These are phyloP conservation scores for Cantharellus cinnabarinus DNA, from an alignment of 768 basidiomycete genomes.

Conservation along the genomic window DNA sequence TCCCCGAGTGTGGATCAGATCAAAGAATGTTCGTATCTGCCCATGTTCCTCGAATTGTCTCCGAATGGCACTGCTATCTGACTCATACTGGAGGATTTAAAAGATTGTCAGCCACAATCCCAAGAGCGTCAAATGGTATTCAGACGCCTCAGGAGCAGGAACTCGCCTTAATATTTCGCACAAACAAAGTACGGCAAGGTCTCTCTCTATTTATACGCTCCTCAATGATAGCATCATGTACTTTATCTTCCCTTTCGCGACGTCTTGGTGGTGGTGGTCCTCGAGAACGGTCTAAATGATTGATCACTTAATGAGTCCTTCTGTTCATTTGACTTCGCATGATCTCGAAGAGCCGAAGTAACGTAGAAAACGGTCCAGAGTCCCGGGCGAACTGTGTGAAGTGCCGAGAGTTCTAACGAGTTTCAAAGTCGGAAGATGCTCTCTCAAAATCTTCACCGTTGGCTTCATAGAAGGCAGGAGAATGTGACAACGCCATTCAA, in stretches of 20 bases:
- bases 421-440: too few relatives aligned
- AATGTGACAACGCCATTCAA: too few relatives aligned
- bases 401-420: too few relatives aligned
- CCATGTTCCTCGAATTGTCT: conserved; percentile 80
- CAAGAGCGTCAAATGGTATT: not conserved
- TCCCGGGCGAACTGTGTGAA: too few relatives aligned
- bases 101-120: not conserved
- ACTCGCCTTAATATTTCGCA: conserved; percentile 95
- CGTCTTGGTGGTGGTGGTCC: conserved; percentile 16
- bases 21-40: conserved; percentile 93
- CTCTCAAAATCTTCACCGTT: too few relatives aligned
- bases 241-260: conserved; percentile 72
- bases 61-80: conserved; percentile 66
- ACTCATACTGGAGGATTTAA: conserved; percentile 48
- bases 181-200: conserved; percentile 88
- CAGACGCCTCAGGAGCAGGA: not conserved
- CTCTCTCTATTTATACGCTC: conserved; percentile 85
- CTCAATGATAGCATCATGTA: conserved; percentile 81
- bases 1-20: conserved; percentile 82
- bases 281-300: not conserved
- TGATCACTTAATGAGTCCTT: not conserved
- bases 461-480: too few relatives aligned
- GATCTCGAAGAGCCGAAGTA: too few relatives aligned
- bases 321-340: not conserved
- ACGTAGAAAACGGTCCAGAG: too few relatives aligned